phyloP scores from a whole-genome alignment of 2,329 filamentous ascomycete species.

The Sclerotinia subarctica region DNA sequence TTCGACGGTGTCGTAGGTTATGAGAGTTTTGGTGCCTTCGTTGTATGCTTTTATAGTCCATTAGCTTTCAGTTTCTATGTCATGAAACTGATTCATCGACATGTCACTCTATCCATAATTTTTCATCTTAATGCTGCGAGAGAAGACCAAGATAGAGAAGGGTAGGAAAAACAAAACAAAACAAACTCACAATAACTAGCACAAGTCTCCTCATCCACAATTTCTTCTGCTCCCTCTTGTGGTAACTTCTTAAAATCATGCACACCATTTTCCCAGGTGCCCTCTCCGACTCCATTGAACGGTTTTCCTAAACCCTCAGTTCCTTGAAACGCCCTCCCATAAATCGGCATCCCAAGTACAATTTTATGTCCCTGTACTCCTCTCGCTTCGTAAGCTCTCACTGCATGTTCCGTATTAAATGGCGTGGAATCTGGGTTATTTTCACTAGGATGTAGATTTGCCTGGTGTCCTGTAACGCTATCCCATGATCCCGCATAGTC shows the following conservation, averaged over 20 bases:
- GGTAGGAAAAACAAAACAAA: neutral
- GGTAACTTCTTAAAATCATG: constrained; percentile 89
- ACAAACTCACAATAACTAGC: constrained; percentile 63
- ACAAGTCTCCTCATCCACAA: constrained; percentile 58
- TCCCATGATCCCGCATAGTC: constrained; percentile 88
- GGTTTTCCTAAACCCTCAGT: constrained; percentile 70
- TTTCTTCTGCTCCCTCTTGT: constrained; percentile 60
- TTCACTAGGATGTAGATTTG: constrained; percentile 67
- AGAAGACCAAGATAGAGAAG: neutral
- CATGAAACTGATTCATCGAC: neutral
- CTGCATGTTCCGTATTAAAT: constrained; percentile 69
- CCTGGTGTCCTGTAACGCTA: constrained; percentile 66
- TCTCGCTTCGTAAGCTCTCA: constrained; percentile 65
- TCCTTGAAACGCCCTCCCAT: constrained; percentile 78
- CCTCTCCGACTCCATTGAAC: constrained; percentile 71
- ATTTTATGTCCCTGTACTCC: constrained; percentile 70
- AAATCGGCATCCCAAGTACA: constrained; percentile 87
- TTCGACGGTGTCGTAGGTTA: constrained; percentile 73
- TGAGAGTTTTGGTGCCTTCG: constrained; percentile 57
- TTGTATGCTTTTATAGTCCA: constrained; percentile 51
- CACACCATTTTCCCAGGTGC: constrained; percentile 80
- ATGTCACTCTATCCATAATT: neutral
- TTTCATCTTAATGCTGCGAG: neutral
- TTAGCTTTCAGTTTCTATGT: neutral
- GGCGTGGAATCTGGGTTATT: constrained; percentile 65